Conservation (phyloP, 345 rosid genomes). For the Euphorbia peplus region DNA sequence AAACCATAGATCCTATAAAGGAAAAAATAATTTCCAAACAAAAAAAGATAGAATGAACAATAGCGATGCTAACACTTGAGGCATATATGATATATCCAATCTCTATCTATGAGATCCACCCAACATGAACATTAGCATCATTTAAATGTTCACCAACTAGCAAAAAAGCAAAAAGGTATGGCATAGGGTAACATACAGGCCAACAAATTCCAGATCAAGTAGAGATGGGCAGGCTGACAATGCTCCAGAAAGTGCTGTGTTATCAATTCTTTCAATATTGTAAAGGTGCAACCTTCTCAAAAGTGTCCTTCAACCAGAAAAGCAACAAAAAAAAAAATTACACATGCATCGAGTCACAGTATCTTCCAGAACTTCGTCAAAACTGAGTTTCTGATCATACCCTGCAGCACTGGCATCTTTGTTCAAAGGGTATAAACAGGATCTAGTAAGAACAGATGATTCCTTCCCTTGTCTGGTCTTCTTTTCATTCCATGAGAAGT, state of each 20-base stretch:
- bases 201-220: slow-evolving; percentile 77
- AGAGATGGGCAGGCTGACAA: slow-evolving; percentile 67
- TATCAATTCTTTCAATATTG: slow-evolving; percentile 57
- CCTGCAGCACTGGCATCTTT: slow-evolving; percentile 54
- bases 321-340: slow-evolving; percentile 14
- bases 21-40: neutral
- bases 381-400: slow-evolving; percentile 33
- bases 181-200: slow-evolving; percentile 60
- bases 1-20: neutral
- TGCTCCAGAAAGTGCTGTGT: slow-evolving; percentile 50
- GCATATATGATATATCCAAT: neutral
- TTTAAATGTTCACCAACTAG: slow-evolving; percentile 7
- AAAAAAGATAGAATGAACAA: neutral
- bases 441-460: slow-evolving; percentile 57
- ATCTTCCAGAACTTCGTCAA: neutral
- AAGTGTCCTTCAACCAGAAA: slow-evolving; percentile 40
- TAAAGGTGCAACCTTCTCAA: slow-evolving; percentile 82
- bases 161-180: neutral
- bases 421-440: slow-evolving; percentile 59
- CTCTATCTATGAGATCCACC: slow-evolving; percentile 3
- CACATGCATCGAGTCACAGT: neutral
- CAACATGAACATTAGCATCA: neutral
- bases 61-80: neutral
- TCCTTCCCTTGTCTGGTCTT: slow-evolving; percentile 71
- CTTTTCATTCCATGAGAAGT: slow-evolving; percentile 70